Percentiles rank a stretch among this genome's conserved stretches.
Conservation (phyloP, 2,329 filamentous ascomycete genomes). For the Arthrobotrys pseudoclavata region DNA sequence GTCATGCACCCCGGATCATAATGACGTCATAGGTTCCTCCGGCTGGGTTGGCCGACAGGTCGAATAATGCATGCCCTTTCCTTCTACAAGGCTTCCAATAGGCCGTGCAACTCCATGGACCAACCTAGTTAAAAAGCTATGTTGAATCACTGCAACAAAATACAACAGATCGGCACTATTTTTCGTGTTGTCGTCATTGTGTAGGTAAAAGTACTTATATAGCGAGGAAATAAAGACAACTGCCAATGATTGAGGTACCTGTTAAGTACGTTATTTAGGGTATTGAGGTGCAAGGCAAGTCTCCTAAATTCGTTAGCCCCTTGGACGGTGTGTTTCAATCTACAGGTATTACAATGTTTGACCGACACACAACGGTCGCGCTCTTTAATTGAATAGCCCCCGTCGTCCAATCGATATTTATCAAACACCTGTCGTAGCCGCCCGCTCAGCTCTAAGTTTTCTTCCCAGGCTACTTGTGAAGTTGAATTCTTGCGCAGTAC, state of each 20-base stretch:
- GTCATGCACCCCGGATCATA: constrained; percentile 60
- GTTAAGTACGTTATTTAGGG: too few relatives aligned
- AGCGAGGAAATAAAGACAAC: too few relatives aligned
- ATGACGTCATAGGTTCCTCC: constrained; percentile 58
- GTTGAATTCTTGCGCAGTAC: background rate
- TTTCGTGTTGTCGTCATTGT: constrained; percentile 46
- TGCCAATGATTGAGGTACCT: too few relatives aligned
- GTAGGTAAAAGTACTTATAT: too few relatives aligned
- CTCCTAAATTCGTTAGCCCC: too few relatives aligned
- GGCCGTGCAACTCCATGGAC: background rate
- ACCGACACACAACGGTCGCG: background rate
- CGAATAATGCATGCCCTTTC: constrained; percentile 46
- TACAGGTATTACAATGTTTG: background rate
- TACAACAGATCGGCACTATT: constrained; percentile 6
- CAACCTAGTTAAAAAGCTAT: background rate
- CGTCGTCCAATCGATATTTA: background rate
- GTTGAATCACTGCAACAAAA: constrained; percentile 27
- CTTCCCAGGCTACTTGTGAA: background rate
- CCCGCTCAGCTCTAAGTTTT: background rate
- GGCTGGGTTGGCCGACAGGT: constrained; percentile 47
- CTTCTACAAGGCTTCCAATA: background rate
- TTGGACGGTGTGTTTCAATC: background rate
- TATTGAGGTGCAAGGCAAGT: too few relatives aligned
- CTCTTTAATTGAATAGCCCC: background rate
- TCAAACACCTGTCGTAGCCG: background rate